Conservation (phyloP, 208 protist genomes). For the Ichthyophonus hoferi region DNA sequence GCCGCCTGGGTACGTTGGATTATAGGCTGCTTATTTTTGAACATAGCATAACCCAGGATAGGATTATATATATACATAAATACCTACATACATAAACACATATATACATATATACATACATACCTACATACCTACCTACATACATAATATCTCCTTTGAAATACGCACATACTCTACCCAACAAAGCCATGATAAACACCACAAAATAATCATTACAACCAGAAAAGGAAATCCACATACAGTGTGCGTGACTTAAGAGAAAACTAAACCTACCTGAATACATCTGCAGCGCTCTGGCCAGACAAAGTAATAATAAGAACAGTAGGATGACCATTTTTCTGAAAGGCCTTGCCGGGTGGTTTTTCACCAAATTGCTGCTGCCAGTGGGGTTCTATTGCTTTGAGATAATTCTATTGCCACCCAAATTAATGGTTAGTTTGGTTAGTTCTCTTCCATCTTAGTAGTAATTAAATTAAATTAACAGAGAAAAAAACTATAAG, state of each 20-base stretch:
- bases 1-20: no score
- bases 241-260: not conserved
- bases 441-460: no score
- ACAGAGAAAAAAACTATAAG: no score
- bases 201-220: not conserved
- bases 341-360: not conserved
- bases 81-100: no score
- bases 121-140: not conserved
- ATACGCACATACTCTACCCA: not conserved
- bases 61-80: no score
- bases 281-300: not conserved
- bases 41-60: no score
- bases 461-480: no score
- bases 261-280: not conserved
- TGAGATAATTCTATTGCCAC: not conserved
- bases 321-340: not conserved
- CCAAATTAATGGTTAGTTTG: no score
- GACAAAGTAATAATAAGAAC: conserved; percentile 8
- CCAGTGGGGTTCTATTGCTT: conserved; percentile 6
- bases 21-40: no score
- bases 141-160: not conserved
- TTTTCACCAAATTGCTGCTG: conserved; percentile 12
- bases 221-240: not conserved
- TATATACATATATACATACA: not conserved
- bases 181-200: not conserved